These are phyloP conservation scores for Cyberlindnera xylosilytica DNA, from an alignment of 805 yeast species.

Conservation along the genomic window DNA sequence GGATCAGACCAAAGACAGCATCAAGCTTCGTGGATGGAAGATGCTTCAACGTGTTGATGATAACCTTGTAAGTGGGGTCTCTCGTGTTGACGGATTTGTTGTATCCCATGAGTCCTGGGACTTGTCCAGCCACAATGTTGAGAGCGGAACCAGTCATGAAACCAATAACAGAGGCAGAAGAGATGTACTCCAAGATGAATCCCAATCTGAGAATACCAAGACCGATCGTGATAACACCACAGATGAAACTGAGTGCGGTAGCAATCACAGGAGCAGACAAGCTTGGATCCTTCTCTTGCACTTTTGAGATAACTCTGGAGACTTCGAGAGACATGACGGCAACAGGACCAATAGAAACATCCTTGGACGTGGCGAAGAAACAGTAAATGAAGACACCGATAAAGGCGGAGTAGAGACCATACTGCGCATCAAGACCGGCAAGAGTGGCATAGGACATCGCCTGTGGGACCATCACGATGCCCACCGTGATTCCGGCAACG, in stretches of 20 bases:
- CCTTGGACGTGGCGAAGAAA: constrained; percentile 91
- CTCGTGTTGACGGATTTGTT: constrained; percentile 66
- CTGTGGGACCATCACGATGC: constrained; percentile 90
- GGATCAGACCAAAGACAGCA: constrained; percentile 86
- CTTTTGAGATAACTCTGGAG: constrained; percentile 68
- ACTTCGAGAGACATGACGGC: constrained; percentile 93
- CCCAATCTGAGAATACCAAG: constrained; percentile 83
- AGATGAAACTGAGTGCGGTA: constrained; percentile 69
- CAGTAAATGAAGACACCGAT: constrained; percentile 88
- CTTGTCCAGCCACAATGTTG: constrained; percentile 77
- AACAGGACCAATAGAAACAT: constrained; percentile 94
- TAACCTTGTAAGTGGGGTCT: constrained; percentile 63
- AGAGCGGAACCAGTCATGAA: constrained; percentile 95
- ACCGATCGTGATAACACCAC: constrained; percentile 84
- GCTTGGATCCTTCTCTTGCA: constrained; percentile 47
- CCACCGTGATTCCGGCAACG: constrained; percentile 91
- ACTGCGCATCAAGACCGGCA: constrained; percentile 78
- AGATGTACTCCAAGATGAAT: constrained; percentile 82
- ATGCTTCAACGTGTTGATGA: constrained; percentile 68
- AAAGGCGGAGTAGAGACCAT: constrained; percentile 88
- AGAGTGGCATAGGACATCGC: constrained; percentile 92
- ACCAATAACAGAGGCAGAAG: constrained; percentile 89
- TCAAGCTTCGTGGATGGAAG: constrained; percentile 66
- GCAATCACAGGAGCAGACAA: constrained; percentile 71
- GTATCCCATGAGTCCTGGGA: constrained; percentile 83